Base-by-base conservation (phyloP, 495 filamentous ascomycete genomes). In the Durotheca rogersii region DNA sequence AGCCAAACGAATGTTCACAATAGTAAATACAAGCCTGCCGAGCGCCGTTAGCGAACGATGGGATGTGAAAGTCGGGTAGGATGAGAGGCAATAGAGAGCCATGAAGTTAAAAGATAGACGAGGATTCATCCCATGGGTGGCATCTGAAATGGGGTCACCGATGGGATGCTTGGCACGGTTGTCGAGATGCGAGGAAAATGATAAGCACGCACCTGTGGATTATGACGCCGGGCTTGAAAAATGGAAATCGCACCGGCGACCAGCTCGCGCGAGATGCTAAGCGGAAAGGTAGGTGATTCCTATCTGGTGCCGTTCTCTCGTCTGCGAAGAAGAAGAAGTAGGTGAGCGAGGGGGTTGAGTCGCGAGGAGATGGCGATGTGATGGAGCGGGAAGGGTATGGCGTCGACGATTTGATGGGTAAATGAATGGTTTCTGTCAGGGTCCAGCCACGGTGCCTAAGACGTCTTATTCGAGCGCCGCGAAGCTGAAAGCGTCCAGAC, bases 401-500 rank as follows among this genome's bases (percentile, higher is more conserved):
- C 36, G 42, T 23, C 10, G 27, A 43, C 38, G 48, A 42, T 40
- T 20, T 37, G 49, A 34, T 54, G 21, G 43, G 55, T 51, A 57
- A 41, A 53, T 49, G 50, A 59, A 53, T 59, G 30, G 40, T 45
- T 47, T 27, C 50, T 42, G 11, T 46, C 35, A 47, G 36, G 44
- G 11, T 20, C 44, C 20, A 51, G 41, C 56, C 56, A 46, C 41
- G 14, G 14, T 41, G 19, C 43, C 41, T 43, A 41, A 48, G 7
- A 14, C n/a, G 7, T 17, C 25, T 4, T 27, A 27, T 9, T 27
- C 23, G 9, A 27, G 23, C 25, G 18, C 10, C 27, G 39, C 25
- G 45, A 54, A 38, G 41, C 45, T 59, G 56, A 59, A 59, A 59
- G 50, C 56, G 50, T 54, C 41, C 20, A 15, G 17, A 36, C 12